Evolutionary conservation across 129 eudicot genomes (phyloP).

Genomic region (Dittrichia graveolens): DNA sequence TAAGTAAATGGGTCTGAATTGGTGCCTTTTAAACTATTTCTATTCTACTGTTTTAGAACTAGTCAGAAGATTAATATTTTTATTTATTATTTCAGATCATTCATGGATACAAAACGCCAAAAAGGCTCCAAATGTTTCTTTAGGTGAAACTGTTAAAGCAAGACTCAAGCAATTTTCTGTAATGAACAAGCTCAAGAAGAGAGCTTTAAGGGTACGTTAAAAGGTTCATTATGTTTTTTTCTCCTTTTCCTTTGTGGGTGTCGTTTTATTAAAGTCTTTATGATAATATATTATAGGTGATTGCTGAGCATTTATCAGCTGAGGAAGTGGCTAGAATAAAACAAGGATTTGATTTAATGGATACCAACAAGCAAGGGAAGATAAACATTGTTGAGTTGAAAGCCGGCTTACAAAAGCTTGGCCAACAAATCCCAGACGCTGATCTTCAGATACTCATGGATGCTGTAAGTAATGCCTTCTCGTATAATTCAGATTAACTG

Average conservation of each 20-base stretch:
- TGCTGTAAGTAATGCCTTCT: slow-evolving; percentile 4
- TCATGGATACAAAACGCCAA: slow-evolving; percentile 94
- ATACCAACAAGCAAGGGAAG: slow-evolving; percentile 14
- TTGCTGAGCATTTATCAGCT: slow-evolving; percentile 19
- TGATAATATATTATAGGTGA: slow-evolving; percentile 11
- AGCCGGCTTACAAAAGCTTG: slow-evolving; percentile 14
- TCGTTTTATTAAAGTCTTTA: not conserved
- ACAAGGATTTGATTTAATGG: slow-evolving; percentile 21
- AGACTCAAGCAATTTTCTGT: slow-evolving; percentile 90
- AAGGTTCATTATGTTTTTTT: not conserved
- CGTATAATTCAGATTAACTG: not conserved
- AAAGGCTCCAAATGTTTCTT: slow-evolving; percentile 89
- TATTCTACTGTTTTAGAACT: not conserved
- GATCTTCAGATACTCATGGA: slow-evolving; percentile 26
- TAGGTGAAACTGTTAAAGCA: slow-evolving; percentile 92
- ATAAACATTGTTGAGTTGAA: slow-evolving; percentile 19
- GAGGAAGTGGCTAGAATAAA: slow-evolving; percentile 15
- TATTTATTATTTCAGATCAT: slow-evolving; percentile 65
- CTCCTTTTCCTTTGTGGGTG: not conserved
- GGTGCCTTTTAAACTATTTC: not conserved
- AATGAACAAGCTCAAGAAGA: slow-evolving; percentile 97
- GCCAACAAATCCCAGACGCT: slow-evolving; percentile 20
- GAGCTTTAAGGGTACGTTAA: slow-evolving; percentile 68
- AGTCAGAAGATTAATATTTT: not conserved
- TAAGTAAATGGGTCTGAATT: not conserved